Conservation (phyloP, 257 asterid species). For the Anisodus acutangulus region DNA sequence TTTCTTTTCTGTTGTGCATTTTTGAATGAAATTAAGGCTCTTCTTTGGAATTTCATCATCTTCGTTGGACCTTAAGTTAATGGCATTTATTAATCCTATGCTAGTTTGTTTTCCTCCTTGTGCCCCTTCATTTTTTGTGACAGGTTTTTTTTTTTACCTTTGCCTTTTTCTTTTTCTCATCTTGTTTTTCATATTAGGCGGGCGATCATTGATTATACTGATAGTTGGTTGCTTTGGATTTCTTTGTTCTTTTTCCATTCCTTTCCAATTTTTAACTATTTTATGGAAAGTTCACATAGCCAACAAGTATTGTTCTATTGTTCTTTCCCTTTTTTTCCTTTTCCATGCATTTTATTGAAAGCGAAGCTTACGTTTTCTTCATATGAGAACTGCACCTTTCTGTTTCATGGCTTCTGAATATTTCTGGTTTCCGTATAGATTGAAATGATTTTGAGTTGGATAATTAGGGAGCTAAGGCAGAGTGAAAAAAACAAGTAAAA, state of each 20-base stretch:
- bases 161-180: not conserved
- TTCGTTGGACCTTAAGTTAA: not conserved
- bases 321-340: constrained; percentile 16
- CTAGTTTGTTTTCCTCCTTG: constrained; percentile 25
- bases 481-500: not conserved
- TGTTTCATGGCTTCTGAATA: constrained; percentile 1
- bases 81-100: constrained; percentile 1
- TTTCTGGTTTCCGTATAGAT: not conserved
- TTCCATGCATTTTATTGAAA: not conserved
- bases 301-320: not conserved
- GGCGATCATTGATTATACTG: not conserved
- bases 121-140: not conserved
- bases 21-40: constrained; percentile 26
- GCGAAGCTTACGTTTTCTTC: not conserved
- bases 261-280: not conserved
- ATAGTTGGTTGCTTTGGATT: not conserved
- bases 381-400: not conserved
- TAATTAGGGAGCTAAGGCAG: not conserved
- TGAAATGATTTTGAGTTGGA: constrained; percentile 19
- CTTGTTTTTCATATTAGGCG: not conserved
- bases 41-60: not conserved
- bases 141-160: not conserved
- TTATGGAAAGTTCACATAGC: not conserved
- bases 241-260: not conserved
- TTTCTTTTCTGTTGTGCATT: constrained; percentile 57